Evolutionary conservation across 306 rosid genomes (phyloP), one percentile per base, ranked within the genome.

Genomic region (Ormosia emarginata): DNA sequence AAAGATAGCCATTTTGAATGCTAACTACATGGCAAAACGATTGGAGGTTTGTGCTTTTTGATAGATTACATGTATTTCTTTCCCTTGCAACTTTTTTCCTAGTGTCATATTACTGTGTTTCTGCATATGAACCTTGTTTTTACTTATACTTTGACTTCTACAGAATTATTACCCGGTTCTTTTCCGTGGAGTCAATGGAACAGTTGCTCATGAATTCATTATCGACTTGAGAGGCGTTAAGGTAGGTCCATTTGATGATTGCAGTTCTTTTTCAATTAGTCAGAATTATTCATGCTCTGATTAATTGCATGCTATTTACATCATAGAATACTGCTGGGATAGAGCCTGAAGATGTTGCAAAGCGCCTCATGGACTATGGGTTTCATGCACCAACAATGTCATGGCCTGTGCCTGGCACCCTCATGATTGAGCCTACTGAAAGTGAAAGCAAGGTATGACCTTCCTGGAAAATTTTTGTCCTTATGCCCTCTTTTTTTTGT

Each of bases 311-410:
- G 53, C 49, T 58, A 55, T 76, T 85, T 53, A 75, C 61, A 33
- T 77, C 53, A 80, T 83, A 96, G 98, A 79, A 81, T 29, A 93
- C 97, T 62, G 98, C 99, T 84, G 98, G 97, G 6, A 87, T 96
- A 49, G 98, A 96, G 76, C 94, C 98, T 17, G 99, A 96, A 84
- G 98, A 96, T 74, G 85, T 96, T 30, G 99, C 99, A 40, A 96
- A 96, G 85, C 98, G 99, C 88, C 93, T 96, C 47, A 96, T 96
- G 89, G 99, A 94, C 92, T 96, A 96, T 2, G 98, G 98, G 24
- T 96, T 96, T 34, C 99, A 96, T 74, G 99, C 79, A 86, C 99
- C 99, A 71, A 96, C 99, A 44, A 96, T 96, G 99, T 96, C 99
- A 67, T 96, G 99, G 99, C 99, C 98, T 65, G 98, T 96, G 67